phyloP scores from a whole-genome alignment of 2,329 filamentous ascomycete genomes.

The Myriosclerotinia curreyana region DNA sequence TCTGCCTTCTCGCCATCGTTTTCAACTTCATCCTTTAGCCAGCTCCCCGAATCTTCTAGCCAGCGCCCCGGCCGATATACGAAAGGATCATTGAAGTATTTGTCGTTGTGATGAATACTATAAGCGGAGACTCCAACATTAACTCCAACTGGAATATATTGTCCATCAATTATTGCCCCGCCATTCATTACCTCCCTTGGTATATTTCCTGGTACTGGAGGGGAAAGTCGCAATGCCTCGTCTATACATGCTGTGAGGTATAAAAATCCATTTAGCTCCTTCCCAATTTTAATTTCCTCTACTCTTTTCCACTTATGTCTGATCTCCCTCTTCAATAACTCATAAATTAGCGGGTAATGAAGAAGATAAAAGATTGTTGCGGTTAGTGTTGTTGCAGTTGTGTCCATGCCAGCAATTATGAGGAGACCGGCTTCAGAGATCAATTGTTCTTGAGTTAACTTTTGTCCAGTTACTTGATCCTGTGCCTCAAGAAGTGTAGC shows the following conservation, averaged over 20 bases:
- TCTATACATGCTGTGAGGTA: constrained; percentile 46
- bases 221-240: constrained; percentile 32
- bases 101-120: constrained; percentile 18
- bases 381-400: not conserved
- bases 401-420: constrained; percentile 9
- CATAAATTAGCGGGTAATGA: not conserved
- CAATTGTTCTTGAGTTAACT: not conserved
- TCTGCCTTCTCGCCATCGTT: not conserved
- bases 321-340: not conserved
- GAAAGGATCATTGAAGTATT: not conserved
- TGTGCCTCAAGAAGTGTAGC: not conserved
- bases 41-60: not conserved
- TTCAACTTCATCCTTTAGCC: not conserved
- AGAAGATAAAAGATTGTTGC: constrained; percentile 9
- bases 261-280: constrained; percentile 35
- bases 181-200: constrained; percentile 29
- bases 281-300: not conserved
- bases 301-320: not conserved
- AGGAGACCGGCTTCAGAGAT: constrained; percentile 1
- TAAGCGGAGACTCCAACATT: constrained; percentile 46
- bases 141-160: constrained; percentile 41
- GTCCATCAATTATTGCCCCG: constrained; percentile 31
- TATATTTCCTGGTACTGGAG: constrained; percentile 29
- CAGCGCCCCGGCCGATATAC: not conserved
- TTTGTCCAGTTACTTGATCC: not conserved